Evolutionary conservation across 2,329 filamentous ascomycete species (phyloP), one percentile per base, ranked within the genome.

Genomic region (Xylaria sp.): DNA sequence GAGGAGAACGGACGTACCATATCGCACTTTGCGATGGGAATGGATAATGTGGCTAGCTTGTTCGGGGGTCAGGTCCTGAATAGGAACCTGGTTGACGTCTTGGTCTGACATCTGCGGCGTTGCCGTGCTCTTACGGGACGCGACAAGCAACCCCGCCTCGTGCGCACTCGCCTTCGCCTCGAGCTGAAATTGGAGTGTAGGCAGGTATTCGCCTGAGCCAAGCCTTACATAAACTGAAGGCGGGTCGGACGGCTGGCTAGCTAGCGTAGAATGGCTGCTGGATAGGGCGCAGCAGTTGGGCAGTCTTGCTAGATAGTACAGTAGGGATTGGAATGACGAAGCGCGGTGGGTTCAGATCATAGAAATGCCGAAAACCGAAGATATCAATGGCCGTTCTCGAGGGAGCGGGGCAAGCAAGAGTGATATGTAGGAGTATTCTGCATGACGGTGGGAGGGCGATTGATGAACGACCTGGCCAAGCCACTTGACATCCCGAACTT

Each of bases 11-110:
- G 38, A 75, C 83, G 69, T 77, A 87, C 84, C 85, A 71, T 88
- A 87, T 66, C 85, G 80, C 52, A 88, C 85, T 71, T 88, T 88
- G 61, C 85, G 82, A 68, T 87, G 85, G 48, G 84, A 87, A 68
- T 87, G 84, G 62, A 88, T 87, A 72, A 88, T 87, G 63, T 84
- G 82, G 67, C 76, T 87, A 60, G 84, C 85, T 71, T 88, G 84
- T 69, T 87, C 85, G 8, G 84, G 80, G 43, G 82, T 86, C 66
- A 86, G 74, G 65, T 84, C 78, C 67, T 84, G 79, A 58, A 84
- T 70, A 46, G 75, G 71, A 57, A 75, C 71, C 64, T 74, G 72
- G 56, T 66, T 64, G 62, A 68, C 62, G 54, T 69, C 66, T 55
- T 66, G 65, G 22, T 66, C 64, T 55, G 66, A 65, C 68, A 71